A percentile compares a stretch with the other conserved stretches of the same genome.
Conservation (phyloP, 2,329 filamentous ascomycete species). For the Emericellopsis atlantica region DNA sequence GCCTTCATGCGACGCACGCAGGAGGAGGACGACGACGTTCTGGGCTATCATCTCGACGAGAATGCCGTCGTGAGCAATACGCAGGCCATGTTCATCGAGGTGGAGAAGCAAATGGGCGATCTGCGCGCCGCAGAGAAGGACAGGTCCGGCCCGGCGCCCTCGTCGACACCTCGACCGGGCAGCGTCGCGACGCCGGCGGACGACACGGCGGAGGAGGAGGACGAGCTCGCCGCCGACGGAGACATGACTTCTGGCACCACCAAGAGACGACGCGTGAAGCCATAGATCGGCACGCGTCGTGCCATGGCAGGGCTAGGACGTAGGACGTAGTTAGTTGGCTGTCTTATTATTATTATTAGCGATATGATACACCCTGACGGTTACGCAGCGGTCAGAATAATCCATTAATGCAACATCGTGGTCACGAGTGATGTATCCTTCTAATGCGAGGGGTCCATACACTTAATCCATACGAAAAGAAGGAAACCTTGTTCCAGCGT, state of each 20-base stretch:
- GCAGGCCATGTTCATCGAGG: conserved; percentile 77
- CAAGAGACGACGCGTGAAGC: conserved; percentile 1
- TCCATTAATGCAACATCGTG: too few relatives aligned
- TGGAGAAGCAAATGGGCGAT: conserved; percentile 65
- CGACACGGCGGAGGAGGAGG: conserved; percentile 35
- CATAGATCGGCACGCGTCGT: neutral
- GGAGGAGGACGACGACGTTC: conserved; percentile 30
- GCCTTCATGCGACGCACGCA: conserved; percentile 38
- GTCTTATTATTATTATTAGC: too few relatives aligned
- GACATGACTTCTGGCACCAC: conserved; percentile 19
- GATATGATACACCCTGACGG: too few relatives aligned
- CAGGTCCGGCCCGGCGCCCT: conserved; percentile 19
- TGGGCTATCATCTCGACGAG: conserved; percentile 60
- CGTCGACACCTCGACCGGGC: conserved; percentile 17
- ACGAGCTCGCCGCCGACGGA: conserved; percentile 30
- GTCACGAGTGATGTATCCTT: too few relatives aligned
- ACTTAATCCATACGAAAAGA: too few relatives aligned
- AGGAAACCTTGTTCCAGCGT: too few relatives aligned
- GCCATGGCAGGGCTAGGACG: neutral
- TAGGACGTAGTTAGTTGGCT: neutral
- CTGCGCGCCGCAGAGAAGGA: conserved; percentile 63
- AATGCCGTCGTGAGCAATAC: conserved; percentile 82
- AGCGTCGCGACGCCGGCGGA: conserved; percentile 29
- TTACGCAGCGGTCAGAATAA: too few relatives aligned
- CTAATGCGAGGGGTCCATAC: too few relatives aligned